Evolutionary conservation across 1,284 basidiomycete genomes (phyloP), one percentile per base, ranked within the genome.

Genomic region (Ganoderma meredithae): DNA sequence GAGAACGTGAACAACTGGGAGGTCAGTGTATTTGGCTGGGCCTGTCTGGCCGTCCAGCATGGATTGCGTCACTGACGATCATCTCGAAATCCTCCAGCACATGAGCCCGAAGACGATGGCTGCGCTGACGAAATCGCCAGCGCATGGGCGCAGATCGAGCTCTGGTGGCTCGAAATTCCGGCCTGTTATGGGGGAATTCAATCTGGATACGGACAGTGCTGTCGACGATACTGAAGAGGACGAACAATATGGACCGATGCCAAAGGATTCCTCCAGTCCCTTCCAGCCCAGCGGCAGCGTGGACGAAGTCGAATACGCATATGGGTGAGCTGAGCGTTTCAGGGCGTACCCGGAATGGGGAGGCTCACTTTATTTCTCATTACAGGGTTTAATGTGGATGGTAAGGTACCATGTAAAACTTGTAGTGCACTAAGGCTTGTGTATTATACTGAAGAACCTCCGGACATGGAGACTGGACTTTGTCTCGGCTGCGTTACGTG

Each of bases 31-130:
- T 33, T 40, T 41, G 62, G 40, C 36, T 39, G 36, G 36, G 36
- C 36, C 36, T 10, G 36, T 8, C 36, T 39, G 56, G 33, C 39
- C 44, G 47, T 12, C n/a, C 55, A n/a, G 25, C 41, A 62, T 31
- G 55, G 27, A 40, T 59, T 72, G 52, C 71, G 9, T 33, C 44
- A 62, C 53, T 39, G 55, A 41, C 13, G 58, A 17, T 19, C 39
- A 27, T 36, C 22, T 60, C 22, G 36, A n/a, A 41, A 25, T 60
- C 63, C 52, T 67, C 19, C 73, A 97, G 95, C 95, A 97, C 76
- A 94, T 97, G 92, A 96, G 95, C 70, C 95, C 95, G 1, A 94
- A 94, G 79, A 96, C 95, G 1, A 92, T 97, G 88, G 93, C 94
- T 31, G 92, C 95, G 22, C 83, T 97, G 59, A 93, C 95, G 0